phyloP scores from a whole-genome alignment of 2,329 filamentous ascomycete genomes.

The Epichloe amarillans region DNA sequence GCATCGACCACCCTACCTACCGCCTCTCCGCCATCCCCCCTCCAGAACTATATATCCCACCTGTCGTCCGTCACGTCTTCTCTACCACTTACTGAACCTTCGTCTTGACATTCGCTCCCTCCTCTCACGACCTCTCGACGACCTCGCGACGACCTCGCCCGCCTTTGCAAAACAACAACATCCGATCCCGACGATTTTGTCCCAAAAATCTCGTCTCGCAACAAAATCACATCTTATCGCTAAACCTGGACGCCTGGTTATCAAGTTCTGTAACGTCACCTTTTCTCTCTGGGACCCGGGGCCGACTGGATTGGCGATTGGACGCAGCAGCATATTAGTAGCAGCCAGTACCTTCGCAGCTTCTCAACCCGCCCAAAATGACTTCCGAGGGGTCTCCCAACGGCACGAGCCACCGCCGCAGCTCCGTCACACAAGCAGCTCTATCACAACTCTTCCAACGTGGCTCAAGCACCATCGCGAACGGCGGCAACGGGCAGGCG shows the following conservation, averaged over 20 bases:
- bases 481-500: slow-evolving; percentile 24
- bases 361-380: slow-evolving; percentile 13
- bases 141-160: not conserved
- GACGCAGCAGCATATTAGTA: not conserved
- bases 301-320: slow-evolving; percentile 4
- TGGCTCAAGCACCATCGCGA: slow-evolving; percentile 33
- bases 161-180: not conserved
- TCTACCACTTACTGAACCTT: not conserved
- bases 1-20: not conserved
- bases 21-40: not conserved
- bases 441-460: slow-evolving; percentile 46
- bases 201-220: not conserved
- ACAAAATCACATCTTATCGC: not conserved
- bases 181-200: not conserved
- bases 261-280: not conserved
- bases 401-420: slow-evolving; percentile 34
- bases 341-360: not conserved
- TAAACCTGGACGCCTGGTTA: not conserved
- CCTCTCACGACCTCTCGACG: not conserved
- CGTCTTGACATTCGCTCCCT: not conserved
- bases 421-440: slow-evolving; percentile 43
- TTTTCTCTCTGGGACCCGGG: not conserved
- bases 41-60: not conserved
- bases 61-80: not conserved
- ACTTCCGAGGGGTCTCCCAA: slow-evolving; percentile 22